Evolutionary conservation across 257 asterid genomes (phyloP), one percentile per base, ranked within the genome.

Genomic region (Scutellaria baicalensis): DNA sequence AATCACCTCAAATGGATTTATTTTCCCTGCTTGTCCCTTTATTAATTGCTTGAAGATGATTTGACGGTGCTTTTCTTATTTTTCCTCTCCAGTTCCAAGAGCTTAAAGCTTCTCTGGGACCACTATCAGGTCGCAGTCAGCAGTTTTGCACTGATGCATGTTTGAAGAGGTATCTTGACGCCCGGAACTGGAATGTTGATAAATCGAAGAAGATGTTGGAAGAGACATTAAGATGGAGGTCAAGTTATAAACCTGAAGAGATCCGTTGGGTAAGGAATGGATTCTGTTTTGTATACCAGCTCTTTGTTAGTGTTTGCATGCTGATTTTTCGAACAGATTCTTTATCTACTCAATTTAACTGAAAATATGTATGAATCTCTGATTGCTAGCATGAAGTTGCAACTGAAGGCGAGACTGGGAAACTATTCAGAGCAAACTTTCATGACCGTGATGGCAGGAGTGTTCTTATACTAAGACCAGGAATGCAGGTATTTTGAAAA

Each of bases 401-500:
- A 10, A 45, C 52, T 31, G 98, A 88, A 80, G 97, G 98, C 18
- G 93, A 90, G 76, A 93, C 98, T 0, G 98, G 98, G 78, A 88
- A 93, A 78, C 86, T 88, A 38, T 88, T 66, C 70, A 80, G 91
- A 63, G 97, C 97, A 71, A 85, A 81, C 77, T 93, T 93, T 66
- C 97, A 68, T 69, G 98, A 93, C 68, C 98, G 94, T 58, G 51
- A 78, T 12, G 98, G 98, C 33, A 80, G 98, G 82, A 75, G 82
- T 40, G 98, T 93, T 79, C 98, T 93, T 69, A 86, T 93, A 57
- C 83, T 93, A 57, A 82, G 97, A 76, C 98, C 98, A 17, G 97
- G 96, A 73, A 66, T 66, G 84, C 97, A 92, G 97, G 98, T 92
- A 79, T 12, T 27, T n/a, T 14, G 64, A 14, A 63, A 39, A 69